A percentile compares a stretch with the other conserved stretches of the same genome.
Conservation (phyloP, 176 grass and related monocot species). For the Thinopyrum elongatum region DNA sequence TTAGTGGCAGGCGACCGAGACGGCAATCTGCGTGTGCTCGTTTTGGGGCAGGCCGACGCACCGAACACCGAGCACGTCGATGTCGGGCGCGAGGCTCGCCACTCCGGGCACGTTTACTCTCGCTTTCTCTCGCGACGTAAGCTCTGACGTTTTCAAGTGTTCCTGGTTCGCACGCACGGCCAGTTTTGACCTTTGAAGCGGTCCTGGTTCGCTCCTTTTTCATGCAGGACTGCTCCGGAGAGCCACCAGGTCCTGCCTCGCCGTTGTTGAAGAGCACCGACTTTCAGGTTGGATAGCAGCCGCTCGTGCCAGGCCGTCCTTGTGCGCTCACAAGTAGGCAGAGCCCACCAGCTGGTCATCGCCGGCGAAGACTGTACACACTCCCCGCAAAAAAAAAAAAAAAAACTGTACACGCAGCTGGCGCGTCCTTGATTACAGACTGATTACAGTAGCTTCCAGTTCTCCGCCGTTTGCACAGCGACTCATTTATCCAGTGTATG, state of each 20-base stretch:
- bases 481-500: neutral
- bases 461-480: neutral
- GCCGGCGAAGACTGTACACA: neutral
- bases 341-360: neutral
- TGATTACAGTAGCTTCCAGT: neutral
- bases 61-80: neutral
- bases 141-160: constrained; percentile 3
- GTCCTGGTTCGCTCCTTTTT: neutral
- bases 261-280: neutral
- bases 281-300: too few relatives aligned
- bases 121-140: neutral
- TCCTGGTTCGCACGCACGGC: neutral
- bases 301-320: too few relatives aligned
- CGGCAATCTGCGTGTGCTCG: neutral
- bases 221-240: neutral
- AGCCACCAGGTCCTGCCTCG: neutral
- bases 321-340: too few relatives aligned
- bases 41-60: neutral
- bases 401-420: neutral
- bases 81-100: neutral
- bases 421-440: neutral
- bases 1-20: neutral
- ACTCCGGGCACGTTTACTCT: neutral
- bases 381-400: too few relatives aligned
- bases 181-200: neutral